Base-by-base conservation (phyloP, 2,329 filamentous ascomycete genomes). In the Lachnellula cervina region DNA sequence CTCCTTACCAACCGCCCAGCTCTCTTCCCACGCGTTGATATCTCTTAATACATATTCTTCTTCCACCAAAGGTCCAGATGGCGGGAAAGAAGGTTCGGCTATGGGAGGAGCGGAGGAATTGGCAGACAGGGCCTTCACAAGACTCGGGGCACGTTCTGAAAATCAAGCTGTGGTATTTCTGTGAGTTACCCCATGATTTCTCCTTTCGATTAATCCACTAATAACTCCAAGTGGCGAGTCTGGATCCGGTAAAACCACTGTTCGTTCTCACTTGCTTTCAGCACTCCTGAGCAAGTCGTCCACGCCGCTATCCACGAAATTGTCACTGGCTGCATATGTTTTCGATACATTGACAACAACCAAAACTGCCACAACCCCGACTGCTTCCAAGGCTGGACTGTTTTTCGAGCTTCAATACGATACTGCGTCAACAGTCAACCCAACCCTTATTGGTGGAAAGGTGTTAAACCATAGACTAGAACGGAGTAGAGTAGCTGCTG, bases 321-420 rank as follows among this genome's bases (percentile, higher is more conserved):
- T 97, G 19, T 97, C 93, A 2, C 87, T 95, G 49, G 93, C 93
- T 21, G 88, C 93, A 44, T 99, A 97, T 71, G 84, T 97, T 58
- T 99, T 99, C 71, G 94, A 99, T 70, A 89, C 90, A 2, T 81
- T 99, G 57, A 99, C 94, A 5, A 97, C 94, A 1, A 99, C 94
- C 25, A 99, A 99, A 76, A 96, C 93, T 1, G 86, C 92, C 35
- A 97, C 93, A 1, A 97, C 93, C 0, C 92, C 92, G 1, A 96
- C 90, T 2, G 94, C 94, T 28, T 97, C 93, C 50, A 97, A 97
- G 72, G 88, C 94, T 11, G 94, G 94, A 60, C 80, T 99, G 16
- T 96, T 96, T 70, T 94, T 94, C 71, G 94, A 99, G 72, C 80
- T 99, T 43, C 94, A 99, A 72, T 99, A 99, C 70, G 93, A 99